A percentile compares a stretch with the other conserved stretches of the same genome.
These are phyloP conservation scores for Aphelidium insulamus DNA, from an alignment of 371 early-diverging fungal species.

Conservation along the genomic window DNA sequence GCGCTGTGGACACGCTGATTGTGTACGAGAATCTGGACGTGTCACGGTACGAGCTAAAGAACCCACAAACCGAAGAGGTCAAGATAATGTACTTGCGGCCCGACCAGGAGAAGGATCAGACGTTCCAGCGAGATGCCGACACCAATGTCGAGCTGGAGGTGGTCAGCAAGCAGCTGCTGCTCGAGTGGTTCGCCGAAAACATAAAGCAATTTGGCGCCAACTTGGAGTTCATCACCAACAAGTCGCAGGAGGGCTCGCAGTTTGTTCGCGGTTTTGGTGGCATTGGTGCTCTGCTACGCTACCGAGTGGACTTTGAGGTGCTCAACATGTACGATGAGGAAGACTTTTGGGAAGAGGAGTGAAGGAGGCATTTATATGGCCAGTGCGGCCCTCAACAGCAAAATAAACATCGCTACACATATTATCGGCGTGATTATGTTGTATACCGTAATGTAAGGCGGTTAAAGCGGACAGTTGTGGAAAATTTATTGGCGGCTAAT, in stretches of 20 bases:
- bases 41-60: constrained; percentile 46
- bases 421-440: too few species aligned
- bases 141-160: constrained; percentile 47
- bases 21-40: constrained; percentile 87
- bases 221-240: constrained; percentile 93
- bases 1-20: constrained; percentile 93
- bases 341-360: too few species aligned
- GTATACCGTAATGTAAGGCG: too few species aligned
- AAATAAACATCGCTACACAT: too few species aligned
- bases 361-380: too few species aligned
- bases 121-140: constrained; percentile 27
- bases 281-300: constrained; percentile 94
- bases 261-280: constrained; percentile 99
- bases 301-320: constrained; percentile 70
- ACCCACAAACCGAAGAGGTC: constrained; percentile 37
- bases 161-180: constrained; percentile 49
- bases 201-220: constrained; percentile 91
- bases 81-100: constrained; percentile 47
- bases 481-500: too few species aligned
- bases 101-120: constrained; percentile 56
- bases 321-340: constrained; percentile 4
- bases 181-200: constrained; percentile 98
- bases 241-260: constrained; percentile 94
- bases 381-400: too few species aligned
- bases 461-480: too few species aligned